phyloP scores from a whole-genome alignment of 768 basidiomycete genomes.

The Mycena vulgaris region DNA sequence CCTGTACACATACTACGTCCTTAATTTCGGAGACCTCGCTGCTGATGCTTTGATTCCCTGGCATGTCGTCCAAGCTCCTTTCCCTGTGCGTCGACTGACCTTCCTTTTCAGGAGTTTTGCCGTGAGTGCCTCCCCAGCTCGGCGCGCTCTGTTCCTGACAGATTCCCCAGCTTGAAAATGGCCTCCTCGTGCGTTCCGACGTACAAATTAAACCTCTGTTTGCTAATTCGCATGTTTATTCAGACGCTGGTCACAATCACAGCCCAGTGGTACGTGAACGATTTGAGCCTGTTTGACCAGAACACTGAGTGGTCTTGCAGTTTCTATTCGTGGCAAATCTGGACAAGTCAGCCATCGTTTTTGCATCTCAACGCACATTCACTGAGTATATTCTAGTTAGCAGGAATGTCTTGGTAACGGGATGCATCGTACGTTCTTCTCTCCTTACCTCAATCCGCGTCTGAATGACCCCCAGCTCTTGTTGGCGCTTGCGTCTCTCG shows the following conservation, averaged over 20 bases:
- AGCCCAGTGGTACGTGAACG: slow-evolving; percentile 20
- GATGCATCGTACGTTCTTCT: not conserved
- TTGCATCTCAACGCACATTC: not conserved
- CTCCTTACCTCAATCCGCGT: not conserved
- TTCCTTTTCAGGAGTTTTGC: slow-evolving; percentile 28
- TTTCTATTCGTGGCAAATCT: slow-evolving; percentile 34
- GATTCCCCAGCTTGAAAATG: slow-evolving; percentile 24
- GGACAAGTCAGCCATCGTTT: slow-evolving; percentile 1
- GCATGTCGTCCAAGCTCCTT: not conserved
- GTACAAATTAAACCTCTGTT: not conserved
- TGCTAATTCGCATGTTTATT: not conserved
- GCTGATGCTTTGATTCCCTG: slow-evolving; percentile 27
- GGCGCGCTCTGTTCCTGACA: not conserved
- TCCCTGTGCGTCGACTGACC: not conserved
- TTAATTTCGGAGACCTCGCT: slow-evolving; percentile 28
- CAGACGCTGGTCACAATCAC: slow-evolving; percentile 25
- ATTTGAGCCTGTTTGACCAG: not conserved
- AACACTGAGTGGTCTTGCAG: not conserved
- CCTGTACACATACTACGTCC: slow-evolving; percentile 30
- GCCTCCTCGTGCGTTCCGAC: slow-evolving; percentile 10
- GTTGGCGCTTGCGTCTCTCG: not conserved
- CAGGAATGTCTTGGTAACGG: slow-evolving; percentile 4
- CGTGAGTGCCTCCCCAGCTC: not conserved
- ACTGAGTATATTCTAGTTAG: slow-evolving; percentile 9
- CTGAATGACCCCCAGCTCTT: slow-evolving; percentile 8